Percentiles rank a stretch among this genome's conserved stretches.
Conservation (phyloP, 805 yeast genomes). For the Hanseniaspora meyeri region DNA sequence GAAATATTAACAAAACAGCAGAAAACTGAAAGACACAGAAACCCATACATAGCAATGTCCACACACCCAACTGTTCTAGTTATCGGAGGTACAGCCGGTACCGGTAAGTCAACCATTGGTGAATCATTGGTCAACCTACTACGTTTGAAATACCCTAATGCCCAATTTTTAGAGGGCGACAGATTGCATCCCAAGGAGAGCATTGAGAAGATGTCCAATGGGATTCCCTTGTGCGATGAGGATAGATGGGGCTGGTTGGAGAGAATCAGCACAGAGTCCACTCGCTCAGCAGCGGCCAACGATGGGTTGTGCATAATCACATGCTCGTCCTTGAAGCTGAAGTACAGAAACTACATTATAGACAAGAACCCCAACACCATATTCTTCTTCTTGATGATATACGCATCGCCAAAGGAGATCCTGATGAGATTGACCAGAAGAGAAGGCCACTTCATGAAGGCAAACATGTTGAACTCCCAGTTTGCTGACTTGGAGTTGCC, state of each 20-base stretch:
- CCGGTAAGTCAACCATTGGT: conserved; percentile 82
- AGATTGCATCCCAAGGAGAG: conserved; percentile 59
- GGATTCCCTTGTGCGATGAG: conserved; percentile 72
- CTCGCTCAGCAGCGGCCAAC: conserved; percentile 29
- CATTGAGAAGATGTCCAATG: conserved; percentile 69
- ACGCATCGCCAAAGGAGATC: conserved; percentile 51
- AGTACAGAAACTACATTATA: conserved; percentile 55
- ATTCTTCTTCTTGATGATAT: conserved; percentile 54
- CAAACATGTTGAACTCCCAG: conserved; percentile 71
- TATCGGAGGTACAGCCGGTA: conserved; percentile 92
- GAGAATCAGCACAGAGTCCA: conserved; percentile 34
- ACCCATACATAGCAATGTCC: background rate
- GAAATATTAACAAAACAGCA: too few relatives aligned
- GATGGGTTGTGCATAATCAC: conserved; percentile 42
- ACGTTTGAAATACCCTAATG: conserved; percentile 25
- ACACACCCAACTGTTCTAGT: conserved; percentile 34
- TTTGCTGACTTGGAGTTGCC: conserved; percentile 68
- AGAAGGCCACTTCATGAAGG: conserved; percentile 74
- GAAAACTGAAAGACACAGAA: background rate
- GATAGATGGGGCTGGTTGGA: conserved; percentile 89
- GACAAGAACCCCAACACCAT: conserved; percentile 25
- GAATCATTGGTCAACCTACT: conserved; percentile 32
- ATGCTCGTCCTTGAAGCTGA: conserved; percentile 73
- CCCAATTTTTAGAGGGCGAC: conserved; percentile 78
- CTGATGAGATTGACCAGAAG: conserved; percentile 50